phyloP scores from a whole-genome alignment of 1,284 basidiomycete genomes.

The Mycena citricolor region DNA sequence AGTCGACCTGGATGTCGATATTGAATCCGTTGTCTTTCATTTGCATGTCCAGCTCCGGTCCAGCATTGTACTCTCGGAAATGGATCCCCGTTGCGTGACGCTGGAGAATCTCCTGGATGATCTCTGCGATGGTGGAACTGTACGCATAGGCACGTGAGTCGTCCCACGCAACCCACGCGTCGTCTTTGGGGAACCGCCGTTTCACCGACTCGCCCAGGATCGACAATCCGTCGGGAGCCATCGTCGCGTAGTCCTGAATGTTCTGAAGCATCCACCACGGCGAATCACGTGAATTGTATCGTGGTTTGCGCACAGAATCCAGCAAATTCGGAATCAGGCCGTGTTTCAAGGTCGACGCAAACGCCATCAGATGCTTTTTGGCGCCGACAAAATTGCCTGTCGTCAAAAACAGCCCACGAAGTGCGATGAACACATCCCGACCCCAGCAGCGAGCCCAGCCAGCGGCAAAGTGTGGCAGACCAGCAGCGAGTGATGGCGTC shows the following conservation, averaged over 20 bases:
- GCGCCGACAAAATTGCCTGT: conserved; percentile 89
- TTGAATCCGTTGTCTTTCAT: conserved; percentile 94
- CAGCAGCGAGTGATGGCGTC: conserved; percentile 88
- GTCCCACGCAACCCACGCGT: conserved; percentile 92
- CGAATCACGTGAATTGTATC: conserved; percentile 89
- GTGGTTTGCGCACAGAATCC: conserved; percentile 81
- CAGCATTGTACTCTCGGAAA: conserved; percentile 96
- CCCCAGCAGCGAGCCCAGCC: conserved; percentile 97
- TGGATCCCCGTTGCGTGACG: conserved; percentile 90
- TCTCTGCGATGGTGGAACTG: conserved; percentile 83
- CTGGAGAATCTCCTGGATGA: conserved; percentile 95
- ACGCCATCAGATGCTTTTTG: conserved; percentile 84
- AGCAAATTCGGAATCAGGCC: conserved; percentile 92
- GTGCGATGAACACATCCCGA: conserved; percentile 93
- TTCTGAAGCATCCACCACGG: conserved; percentile 99
- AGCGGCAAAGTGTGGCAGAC: conserved; percentile 87
- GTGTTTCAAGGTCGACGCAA: conserved; percentile 84
- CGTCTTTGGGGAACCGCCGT: conserved; percentile 91
- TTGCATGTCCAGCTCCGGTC: conserved; percentile 92
- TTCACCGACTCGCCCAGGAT: conserved; percentile 83
- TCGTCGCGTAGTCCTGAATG: conserved; percentile 90
- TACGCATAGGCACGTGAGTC: conserved; percentile 82
- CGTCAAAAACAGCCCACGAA: conserved; percentile 88
- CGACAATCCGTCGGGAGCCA: conserved; percentile 81
- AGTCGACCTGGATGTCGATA: conserved; percentile 92